phyloP scores from a whole-genome alignment of 2,329 filamentous ascomycete genomes.

The Pseudocercospora pini-densiflorae region DNA sequence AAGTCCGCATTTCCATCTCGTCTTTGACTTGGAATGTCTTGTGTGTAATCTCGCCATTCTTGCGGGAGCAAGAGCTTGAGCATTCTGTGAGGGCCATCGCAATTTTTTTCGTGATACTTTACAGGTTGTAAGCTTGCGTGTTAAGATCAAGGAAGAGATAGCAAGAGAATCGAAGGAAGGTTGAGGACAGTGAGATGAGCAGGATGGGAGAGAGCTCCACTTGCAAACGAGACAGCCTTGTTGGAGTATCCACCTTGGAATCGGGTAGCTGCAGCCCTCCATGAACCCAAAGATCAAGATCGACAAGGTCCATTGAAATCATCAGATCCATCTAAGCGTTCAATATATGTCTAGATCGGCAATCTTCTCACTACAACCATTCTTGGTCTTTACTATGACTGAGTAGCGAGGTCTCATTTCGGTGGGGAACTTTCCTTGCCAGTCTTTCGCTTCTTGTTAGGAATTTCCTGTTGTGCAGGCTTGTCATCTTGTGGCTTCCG shows the following conservation, averaged over 20 bases:
- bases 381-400: neutral
- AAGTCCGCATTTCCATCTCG: neutral
- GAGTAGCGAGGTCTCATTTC: neutral
- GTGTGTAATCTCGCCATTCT: neutral
- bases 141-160: too few species aligned
- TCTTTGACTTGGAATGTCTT: neutral
- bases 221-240: neutral
- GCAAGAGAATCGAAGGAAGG: too few species aligned
- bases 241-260: neutral
- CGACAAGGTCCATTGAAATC: neutral
- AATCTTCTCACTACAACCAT: neutral
- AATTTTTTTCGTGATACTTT: too few species aligned
- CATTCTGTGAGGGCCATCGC: too few species aligned
- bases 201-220: neutral
- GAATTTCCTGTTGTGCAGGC: neutral
- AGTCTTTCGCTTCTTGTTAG: neutral
- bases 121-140: too few species aligned
- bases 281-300: neutral
- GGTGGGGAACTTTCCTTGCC: neutral
- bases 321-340: neutral
- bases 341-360: neutral
- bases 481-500: neutral
- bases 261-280: neutral
- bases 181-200: neutral
- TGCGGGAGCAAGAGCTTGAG: neutral